Percentiles rank a stretch among this genome's conserved stretches.
phyloP scores from a whole-genome alignment of 2,329 filamentous ascomycete genomes.

The Tolypocladium endophyticum region DNA sequence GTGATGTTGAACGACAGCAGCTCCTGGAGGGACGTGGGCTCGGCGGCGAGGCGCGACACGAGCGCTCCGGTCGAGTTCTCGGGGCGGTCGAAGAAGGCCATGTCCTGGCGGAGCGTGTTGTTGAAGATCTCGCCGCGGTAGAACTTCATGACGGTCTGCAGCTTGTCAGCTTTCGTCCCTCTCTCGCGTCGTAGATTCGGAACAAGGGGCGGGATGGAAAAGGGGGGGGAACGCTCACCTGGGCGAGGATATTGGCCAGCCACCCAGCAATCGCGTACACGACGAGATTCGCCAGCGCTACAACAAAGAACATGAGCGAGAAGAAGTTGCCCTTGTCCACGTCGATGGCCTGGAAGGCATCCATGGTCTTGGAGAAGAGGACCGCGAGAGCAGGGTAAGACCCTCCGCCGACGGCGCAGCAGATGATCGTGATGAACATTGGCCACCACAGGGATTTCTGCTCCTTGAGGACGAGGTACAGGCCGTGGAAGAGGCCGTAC shows the following conservation, averaged over 20 bases:
- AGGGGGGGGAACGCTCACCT: slow-evolving; percentile 15
- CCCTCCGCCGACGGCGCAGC: slow-evolving; percentile 17
- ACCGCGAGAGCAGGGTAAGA: slow-evolving; percentile 30
- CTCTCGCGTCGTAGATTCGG: background rate
- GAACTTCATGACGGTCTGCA: slow-evolving; percentile 18
- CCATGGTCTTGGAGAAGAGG: slow-evolving; percentile 28
- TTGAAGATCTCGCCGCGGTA: slow-evolving; percentile 33
- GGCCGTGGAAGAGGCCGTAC: slow-evolving; percentile 17
- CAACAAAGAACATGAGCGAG: slow-evolving; percentile 44
- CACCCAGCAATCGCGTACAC: slow-evolving; percentile 29
- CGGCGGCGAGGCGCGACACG: slow-evolving; percentile 23
- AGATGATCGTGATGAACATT: slow-evolving; percentile 9
- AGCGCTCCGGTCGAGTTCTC: slow-evolving; percentile 27
- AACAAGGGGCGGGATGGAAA: background rate
- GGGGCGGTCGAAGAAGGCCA: slow-evolving; percentile 32
- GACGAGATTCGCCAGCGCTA: slow-evolving; percentile 35
- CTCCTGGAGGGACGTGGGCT: slow-evolving; percentile 37
- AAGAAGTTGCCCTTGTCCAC: slow-evolving; percentile 36
- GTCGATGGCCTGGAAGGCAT: slow-evolving; percentile 22
- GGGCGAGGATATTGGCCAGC: slow-evolving; percentile 23
- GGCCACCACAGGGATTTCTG: slow-evolving; percentile 16
- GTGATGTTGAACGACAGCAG: slow-evolving; percentile 37
- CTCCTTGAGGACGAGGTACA: slow-evolving; percentile 19
- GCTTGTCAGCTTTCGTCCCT: background rate
- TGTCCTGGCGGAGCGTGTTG: slow-evolving; percentile 43